Conservation (phyloP, 2,329 filamentous ascomycete genomes). For the Trichoderma citrinoviride region DNA sequence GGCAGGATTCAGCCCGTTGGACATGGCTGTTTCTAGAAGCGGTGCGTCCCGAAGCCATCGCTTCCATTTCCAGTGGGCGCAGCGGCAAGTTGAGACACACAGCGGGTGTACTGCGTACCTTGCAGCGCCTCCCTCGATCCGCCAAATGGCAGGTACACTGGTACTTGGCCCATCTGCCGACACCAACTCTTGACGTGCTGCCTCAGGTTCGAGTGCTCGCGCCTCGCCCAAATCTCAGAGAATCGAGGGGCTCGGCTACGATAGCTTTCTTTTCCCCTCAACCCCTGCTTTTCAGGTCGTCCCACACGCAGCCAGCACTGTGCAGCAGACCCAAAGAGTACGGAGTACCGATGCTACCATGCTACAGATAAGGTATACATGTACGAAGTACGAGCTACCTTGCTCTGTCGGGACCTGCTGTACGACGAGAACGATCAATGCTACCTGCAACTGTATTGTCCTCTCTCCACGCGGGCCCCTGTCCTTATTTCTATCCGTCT, state of each 20-base stretch:
- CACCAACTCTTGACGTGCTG: background rate
- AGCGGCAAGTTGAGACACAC: background rate
- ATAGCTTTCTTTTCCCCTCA: background rate
- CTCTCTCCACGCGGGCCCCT: background rate
- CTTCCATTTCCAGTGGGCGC: conserved; percentile 12
- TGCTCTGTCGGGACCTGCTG: background rate
- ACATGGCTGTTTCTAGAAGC: conserved; percentile 18
- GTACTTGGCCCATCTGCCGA: background rate
- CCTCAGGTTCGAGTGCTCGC: background rate
- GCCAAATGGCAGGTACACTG: background rate
- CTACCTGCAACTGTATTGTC: background rate
- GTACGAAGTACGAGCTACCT: conserved; percentile 10
- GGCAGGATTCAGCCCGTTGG: conserved; percentile 8
- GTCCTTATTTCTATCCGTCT: conserved; percentile 2
- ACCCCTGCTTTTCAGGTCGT: background rate
- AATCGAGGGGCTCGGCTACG: conserved; percentile 1
- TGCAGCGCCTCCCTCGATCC: background rate
- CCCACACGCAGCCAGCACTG: background rate
- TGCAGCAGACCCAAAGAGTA: background rate
- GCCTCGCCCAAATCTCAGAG: background rate
- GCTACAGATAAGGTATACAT: no score
- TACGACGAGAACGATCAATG: background rate
- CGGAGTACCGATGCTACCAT: no score
- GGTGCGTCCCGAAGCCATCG: conserved; percentile 14
- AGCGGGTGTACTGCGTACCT: background rate